Evolutionary conservation across 305 asterid genomes (phyloP), one percentile per base, ranked within the genome.

Genomic region (Coffea humblotiana): DNA sequence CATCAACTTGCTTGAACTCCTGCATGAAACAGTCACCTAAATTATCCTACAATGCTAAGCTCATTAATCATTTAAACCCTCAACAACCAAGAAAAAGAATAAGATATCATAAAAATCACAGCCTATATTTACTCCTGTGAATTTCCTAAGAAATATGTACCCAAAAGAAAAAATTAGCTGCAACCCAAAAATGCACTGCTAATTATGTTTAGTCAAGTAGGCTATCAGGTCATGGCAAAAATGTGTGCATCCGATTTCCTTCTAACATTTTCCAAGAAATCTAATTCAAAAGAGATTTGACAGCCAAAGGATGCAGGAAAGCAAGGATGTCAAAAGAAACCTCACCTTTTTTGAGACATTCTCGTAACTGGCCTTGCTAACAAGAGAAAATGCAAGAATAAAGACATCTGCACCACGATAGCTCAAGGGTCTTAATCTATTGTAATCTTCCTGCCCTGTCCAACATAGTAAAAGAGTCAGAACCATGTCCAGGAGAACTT

Each of bases 401-500:
- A 83, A 83, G 48, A 83, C 86, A 73, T 83, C 86, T 25, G 86
- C 86, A 51, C 86, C 86, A 29, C 86, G 86, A 65, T 83, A 83
- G 77, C 86, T 83, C 79, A 83, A 78, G 40, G 86, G 86, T 68
- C 86, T 83, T 60, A 83, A 74, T 68, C 86, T 80, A 54, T 77
- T 80, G 66, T 83, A 83, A 78, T 83, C 86, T 68, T 83, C 86
- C 77, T 83, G 86, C 47, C 86, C 86, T 83, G 79, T 72, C 12
- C 16, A 66, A 56, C 45, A 1, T 29, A 61, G 77, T 43, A 58
- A 9, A 48, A 32, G n/a, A 67, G 52, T 72, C 54, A 58, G 48
- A 47, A 25, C 4, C 4, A 10, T 19, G 54, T 63, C 4, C 27
- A 25, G n/a, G 25, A 23, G 52, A 75, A 75, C 47, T 19, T 40